A percentile compares a stretch with the other conserved stretches of the same genome.
Evolutionary conservation across 78 protist species (phyloP).

Genomic region (Speleostelium caveatum): DNA sequence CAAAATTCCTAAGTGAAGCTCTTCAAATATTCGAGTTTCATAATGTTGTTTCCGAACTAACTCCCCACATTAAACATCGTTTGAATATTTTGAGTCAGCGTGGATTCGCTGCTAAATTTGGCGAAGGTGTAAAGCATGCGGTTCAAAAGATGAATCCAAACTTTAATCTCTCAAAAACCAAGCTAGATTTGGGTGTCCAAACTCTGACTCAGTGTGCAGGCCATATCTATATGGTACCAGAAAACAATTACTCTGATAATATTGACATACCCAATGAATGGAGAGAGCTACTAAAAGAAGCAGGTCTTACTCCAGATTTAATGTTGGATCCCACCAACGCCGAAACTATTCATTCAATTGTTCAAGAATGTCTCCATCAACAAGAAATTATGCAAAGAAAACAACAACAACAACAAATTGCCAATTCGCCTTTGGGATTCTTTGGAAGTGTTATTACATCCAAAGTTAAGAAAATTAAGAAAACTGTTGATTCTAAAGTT

Average conservation of each 20-base stretch:
- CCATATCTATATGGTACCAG: slow-evolving; percentile 23
- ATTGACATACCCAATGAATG: slow-evolving; percentile 41
- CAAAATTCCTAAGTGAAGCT: slow-evolving; percentile 1
- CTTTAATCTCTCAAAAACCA: background rate
- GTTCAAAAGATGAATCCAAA: background rate
- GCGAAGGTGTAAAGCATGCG: no score
- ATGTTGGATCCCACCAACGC: slow-evolving; percentile 30
- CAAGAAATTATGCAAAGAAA: background rate
- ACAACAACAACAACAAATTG: background rate
- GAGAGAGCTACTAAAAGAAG: slow-evolving; percentile 54
- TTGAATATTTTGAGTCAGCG: slow-evolving; percentile 7
- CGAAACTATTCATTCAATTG: slow-evolving; percentile 5
- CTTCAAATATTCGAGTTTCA: slow-evolving; percentile 27
- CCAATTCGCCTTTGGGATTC: background rate
- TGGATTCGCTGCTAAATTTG: no score
- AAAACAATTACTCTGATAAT: background rate
- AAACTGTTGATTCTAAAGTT: no score
- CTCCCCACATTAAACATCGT: background rate
- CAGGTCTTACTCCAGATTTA: slow-evolving; percentile 38
- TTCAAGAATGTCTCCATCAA: slow-evolving; percentile 2
- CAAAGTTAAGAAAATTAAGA: no score
- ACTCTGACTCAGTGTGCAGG: background rate
- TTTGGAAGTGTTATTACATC: no score
- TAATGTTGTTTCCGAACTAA: slow-evolving; percentile 33
- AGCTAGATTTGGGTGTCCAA: background rate